Evolutionary conservation across 2,329 filamentous ascomycete species (phyloP).

Genomic region (Penicillium psychrosexuale): DNA sequence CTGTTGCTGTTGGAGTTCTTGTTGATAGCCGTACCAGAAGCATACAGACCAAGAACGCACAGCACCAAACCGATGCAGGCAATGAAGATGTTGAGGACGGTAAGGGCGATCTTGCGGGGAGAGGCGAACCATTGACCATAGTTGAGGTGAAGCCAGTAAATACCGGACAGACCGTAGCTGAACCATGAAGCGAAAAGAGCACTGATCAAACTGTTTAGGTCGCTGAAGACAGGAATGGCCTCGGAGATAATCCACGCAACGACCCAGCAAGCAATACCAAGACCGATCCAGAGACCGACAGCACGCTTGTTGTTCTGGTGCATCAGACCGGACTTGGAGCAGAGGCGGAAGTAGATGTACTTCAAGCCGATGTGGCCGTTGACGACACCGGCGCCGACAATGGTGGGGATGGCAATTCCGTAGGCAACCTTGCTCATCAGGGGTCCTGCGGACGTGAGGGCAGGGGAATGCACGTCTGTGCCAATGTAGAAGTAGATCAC

Average conservation of each 20-base stretch:
- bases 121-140: constrained; percentile 40
- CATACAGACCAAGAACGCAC: constrained; percentile 28
- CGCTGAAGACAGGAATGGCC: constrained; percentile 66
- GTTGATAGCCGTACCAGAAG: constrained; percentile 22
- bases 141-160: constrained; percentile 52
- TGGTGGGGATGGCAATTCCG: constrained; percentile 66
- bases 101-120: constrained; percentile 46
- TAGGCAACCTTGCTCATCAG: constrained; percentile 63
- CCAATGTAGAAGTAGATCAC: constrained; percentile 69
- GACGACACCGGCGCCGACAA: constrained; percentile 67
- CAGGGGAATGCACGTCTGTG: constrained; percentile 59
- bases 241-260: constrained; percentile 66
- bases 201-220: constrained; percentile 59
- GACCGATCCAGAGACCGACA: constrained; percentile 57
- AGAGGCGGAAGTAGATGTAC: constrained; percentile 63
- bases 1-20: constrained; percentile 30
- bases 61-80: constrained; percentile 30
- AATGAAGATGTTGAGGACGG: constrained; percentile 44
- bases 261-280: constrained; percentile 58
- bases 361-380: constrained; percentile 65
- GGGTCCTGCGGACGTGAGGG: constrained; percentile 59
- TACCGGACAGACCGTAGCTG: constrained; percentile 41
- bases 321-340: constrained; percentile 56
- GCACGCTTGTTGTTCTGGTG: constrained; percentile 49
- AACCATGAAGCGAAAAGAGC: constrained; percentile 27